A percentile compares a stretch with the other conserved stretches of the same genome.
phyloP scores from a whole-genome alignment of 2,329 filamentous ascomycete genomes.

The Calonectria multiphialidica region DNA sequence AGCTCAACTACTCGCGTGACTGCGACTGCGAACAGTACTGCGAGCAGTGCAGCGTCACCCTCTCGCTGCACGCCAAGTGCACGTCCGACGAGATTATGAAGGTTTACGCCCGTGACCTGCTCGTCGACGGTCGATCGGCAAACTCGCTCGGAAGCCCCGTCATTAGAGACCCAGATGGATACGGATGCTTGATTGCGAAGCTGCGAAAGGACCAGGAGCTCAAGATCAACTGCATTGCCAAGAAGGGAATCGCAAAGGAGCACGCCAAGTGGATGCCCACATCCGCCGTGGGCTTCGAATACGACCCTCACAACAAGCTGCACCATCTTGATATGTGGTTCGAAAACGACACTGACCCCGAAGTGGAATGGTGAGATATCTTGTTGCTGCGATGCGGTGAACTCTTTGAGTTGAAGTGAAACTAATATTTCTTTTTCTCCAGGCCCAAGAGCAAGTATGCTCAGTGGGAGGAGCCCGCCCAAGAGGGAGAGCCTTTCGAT shows the following conservation, averaged over 20 bases:
- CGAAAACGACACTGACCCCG: slow-evolving; percentile 78
- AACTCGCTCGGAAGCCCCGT: slow-evolving; percentile 87
- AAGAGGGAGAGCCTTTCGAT: slow-evolving; percentile 89
- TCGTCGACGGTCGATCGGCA: slow-evolving; percentile 76
- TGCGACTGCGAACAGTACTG: slow-evolving; percentile 98
- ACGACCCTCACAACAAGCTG: slow-evolving; percentile 97
- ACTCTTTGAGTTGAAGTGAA: slow-evolving; percentile 7
- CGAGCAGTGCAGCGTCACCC: slow-evolving; percentile 87
- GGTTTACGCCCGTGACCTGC: slow-evolving; percentile 91
- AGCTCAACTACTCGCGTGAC: slow-evolving; percentile 89
- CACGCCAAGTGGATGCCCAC: slow-evolving; percentile 98
- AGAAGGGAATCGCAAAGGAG: slow-evolving; percentile 99
- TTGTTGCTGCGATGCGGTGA: background rate
- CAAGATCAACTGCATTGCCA: slow-evolving; percentile 90
- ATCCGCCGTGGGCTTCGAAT: slow-evolving; percentile 94
- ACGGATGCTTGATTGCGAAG: slow-evolving; percentile 90
- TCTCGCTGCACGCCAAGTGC: slow-evolving; percentile 88
- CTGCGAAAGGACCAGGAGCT: slow-evolving; percentile 90
- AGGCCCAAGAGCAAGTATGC: slow-evolving; percentile 88
- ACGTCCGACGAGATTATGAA: slow-evolving; percentile 90
- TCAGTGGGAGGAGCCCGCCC: slow-evolving; percentile 81
- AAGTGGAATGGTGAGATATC: slow-evolving; percentile 82
- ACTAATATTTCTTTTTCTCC: background rate
- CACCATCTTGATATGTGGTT: slow-evolving; percentile 95
- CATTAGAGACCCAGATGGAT: slow-evolving; percentile 83